These are phyloP conservation scores for Melampsora larici-populina DNA, from an alignment of 1,284 basidiomycete species.

Conservation along the genomic window DNA sequence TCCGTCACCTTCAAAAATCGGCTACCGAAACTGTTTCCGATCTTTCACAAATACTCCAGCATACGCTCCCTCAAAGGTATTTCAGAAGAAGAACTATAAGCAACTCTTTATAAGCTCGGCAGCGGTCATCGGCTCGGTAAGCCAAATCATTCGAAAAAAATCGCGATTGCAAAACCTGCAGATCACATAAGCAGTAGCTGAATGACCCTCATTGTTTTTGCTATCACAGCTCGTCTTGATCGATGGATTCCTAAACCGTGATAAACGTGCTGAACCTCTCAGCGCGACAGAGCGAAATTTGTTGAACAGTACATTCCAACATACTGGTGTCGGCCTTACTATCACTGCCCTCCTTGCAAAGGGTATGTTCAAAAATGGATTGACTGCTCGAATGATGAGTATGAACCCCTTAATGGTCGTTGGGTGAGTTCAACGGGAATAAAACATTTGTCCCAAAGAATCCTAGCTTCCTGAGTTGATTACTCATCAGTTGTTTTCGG, in stretches of 20 bases:
- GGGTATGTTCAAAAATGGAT: constrained; percentile 30
- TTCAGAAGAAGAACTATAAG: neutral
- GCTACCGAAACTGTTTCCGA: no score
- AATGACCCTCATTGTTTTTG: no score
- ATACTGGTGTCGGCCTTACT: constrained; percentile 26
- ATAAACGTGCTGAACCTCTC: constrained; percentile 19
- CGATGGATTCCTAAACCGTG: constrained; percentile 36
- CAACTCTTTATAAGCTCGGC: neutral
- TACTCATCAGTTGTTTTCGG: neutral
- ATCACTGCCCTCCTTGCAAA: constrained; percentile 25
- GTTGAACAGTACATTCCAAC: constrained; percentile 30
- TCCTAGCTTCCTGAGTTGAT: constrained; percentile 81
- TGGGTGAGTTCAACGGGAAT: constrained; percentile 6
- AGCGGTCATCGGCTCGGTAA: neutral
- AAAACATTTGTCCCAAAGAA: constrained; percentile 63
- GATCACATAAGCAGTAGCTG: no score
- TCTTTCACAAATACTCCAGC: no score
- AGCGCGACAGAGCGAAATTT: constrained; percentile 18
- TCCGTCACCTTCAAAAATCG: no score
- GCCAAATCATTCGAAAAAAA: no score
- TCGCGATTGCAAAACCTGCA: no score
- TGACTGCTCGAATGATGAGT: constrained; percentile 23
- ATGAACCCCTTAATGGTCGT: constrained; percentile 30
- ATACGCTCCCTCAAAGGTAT: neutral
- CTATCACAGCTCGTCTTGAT: constrained; percentile 20